phyloP scores from a whole-genome alignment of 2,329 filamentous ascomycete genomes.

The Pyrenophora graminea region DNA sequence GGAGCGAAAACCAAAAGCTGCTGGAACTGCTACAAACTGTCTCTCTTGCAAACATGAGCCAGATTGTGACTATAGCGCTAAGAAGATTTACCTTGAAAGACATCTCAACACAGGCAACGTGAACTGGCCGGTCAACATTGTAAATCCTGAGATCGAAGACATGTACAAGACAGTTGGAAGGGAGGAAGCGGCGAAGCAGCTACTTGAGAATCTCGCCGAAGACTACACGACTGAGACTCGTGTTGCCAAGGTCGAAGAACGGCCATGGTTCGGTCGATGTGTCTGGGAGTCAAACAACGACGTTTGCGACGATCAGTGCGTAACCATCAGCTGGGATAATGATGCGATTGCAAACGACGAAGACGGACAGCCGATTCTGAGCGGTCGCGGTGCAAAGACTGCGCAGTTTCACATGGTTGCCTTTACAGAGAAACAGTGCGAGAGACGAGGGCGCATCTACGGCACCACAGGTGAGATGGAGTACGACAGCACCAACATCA shows the following conservation, averaged over 20 bases:
- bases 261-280: slow-evolving; percentile 86
- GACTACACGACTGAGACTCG: slow-evolving; percentile 63
- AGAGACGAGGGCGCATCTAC: slow-evolving; percentile 83
- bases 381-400: slow-evolving; percentile 70
- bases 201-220: slow-evolving; percentile 56
- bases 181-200: slow-evolving; percentile 56
- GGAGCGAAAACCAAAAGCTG: slow-evolving; percentile 73
- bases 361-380: slow-evolving; percentile 17
- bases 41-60: slow-evolving; percentile 74
- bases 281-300: slow-evolving; percentile 93
- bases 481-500: slow-evolving; percentile 80
- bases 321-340: slow-evolving; percentile 86
- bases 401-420: slow-evolving; percentile 94
- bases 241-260: slow-evolving; percentile 52
- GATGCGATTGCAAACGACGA: slow-evolving; percentile 51
- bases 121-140: slow-evolving; percentile 83
- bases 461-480: slow-evolving; percentile 83
- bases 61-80: slow-evolving; percentile 82
- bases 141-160: slow-evolving; percentile 91
- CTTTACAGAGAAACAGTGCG: slow-evolving; percentile 82
- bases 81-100: slow-evolving; percentile 76
- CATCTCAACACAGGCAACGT: slow-evolving; percentile 69
- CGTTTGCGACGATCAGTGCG: slow-evolving; percentile 89
- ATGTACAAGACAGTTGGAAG: slow-evolving; percentile 55
- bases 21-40: slow-evolving; percentile 83